phyloP scores from a whole-genome alignment of 139 green algal genomes.

The Trebouxia sp. region DNA sequence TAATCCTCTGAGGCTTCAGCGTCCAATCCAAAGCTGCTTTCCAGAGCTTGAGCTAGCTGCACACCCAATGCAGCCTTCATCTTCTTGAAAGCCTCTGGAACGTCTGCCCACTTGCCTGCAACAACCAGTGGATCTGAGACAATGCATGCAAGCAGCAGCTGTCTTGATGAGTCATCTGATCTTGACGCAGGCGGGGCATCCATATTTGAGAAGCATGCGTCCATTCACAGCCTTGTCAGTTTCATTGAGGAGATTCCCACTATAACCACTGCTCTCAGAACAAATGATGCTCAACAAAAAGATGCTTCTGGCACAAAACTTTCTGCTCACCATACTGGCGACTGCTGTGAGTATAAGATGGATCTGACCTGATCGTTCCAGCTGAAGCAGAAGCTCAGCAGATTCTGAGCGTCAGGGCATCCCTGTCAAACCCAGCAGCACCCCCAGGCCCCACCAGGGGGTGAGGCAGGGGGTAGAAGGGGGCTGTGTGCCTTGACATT shows the following conservation, averaged over 20 bases:
- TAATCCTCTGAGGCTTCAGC: slow-evolving; percentile 52
- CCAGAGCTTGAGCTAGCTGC: slow-evolving; percentile 68
- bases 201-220: too few relatives aligned
- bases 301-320: too few relatives aligned
- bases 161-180: background rate
- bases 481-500: slow-evolving; percentile 55
- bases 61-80: slow-evolving; percentile 74
- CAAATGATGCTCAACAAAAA: too few relatives aligned
- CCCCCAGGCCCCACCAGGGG: slow-evolving; percentile 48
- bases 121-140: background rate
- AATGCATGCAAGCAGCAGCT: background rate
- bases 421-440: background rate
- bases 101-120: slow-evolving; percentile 67
- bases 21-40: slow-evolving; percentile 49
- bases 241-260: too few relatives aligned
- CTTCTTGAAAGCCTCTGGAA: slow-evolving; percentile 63
- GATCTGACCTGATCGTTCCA: slow-evolving; percentile 74
- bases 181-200: too few relatives aligned
- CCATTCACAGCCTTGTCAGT: too few relatives aligned
- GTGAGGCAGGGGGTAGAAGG: slow-evolving; percentile 69
- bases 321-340: too few relatives aligned
- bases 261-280: too few relatives aligned
- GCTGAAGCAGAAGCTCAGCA: slow-evolving; percentile 70
- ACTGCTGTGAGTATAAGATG: too few relatives aligned
- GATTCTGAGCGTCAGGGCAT: slow-evolving; percentile 64